A percentile compares a stretch with the other conserved stretches of the same genome.
These are phyloP conservation scores for Malassezia psittaci DNA, from an alignment of 1,284 basidiomycete species.

Conservation along the genomic window DNA sequence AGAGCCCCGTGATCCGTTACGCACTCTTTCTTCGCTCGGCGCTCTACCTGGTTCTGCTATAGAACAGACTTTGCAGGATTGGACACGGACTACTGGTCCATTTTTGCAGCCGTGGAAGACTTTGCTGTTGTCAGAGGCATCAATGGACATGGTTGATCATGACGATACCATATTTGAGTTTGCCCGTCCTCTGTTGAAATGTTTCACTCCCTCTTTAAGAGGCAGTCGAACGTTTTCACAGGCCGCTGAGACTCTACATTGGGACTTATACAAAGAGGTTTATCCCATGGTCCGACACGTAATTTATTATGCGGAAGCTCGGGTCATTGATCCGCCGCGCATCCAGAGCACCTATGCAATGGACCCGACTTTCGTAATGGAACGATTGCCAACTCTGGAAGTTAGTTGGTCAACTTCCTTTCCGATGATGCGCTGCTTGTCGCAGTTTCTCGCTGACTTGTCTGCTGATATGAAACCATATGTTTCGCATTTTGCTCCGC, in stretches of 20 bases:
- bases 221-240: conserved; percentile 60
- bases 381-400: conserved; percentile 54
- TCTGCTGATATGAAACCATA: conserved; percentile 23
- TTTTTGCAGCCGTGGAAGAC: conserved; percentile 85
- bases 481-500: conserved; percentile 20
- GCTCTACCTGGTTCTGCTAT: conserved; percentile 15
- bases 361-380: conserved; percentile 30
- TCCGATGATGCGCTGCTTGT: conserved; percentile 60
- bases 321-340: conserved; percentile 73
- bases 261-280: conserved; percentile 73
- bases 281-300: conserved; percentile 80
- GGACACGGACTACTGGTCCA: conserved; percentile 52
- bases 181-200: background rate
- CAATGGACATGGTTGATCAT: conserved; percentile 1
- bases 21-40: conserved; percentile 2
- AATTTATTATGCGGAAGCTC: conserved; percentile 76
- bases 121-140: conserved; percentile 58
- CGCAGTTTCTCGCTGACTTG: conserved; percentile 27
- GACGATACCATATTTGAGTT: background rate
- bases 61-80: conserved; percentile 27
- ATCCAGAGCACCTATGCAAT: conserved; percentile 72
- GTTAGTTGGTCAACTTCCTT: conserved; percentile 62
- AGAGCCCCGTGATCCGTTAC: conserved; percentile 6
- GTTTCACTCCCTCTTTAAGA: conserved; percentile 4
- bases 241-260: conserved; percentile 70